Base-by-base conservation (phyloP, 75 land plant species). In the Cunninghamia lanceolata region DNA sequence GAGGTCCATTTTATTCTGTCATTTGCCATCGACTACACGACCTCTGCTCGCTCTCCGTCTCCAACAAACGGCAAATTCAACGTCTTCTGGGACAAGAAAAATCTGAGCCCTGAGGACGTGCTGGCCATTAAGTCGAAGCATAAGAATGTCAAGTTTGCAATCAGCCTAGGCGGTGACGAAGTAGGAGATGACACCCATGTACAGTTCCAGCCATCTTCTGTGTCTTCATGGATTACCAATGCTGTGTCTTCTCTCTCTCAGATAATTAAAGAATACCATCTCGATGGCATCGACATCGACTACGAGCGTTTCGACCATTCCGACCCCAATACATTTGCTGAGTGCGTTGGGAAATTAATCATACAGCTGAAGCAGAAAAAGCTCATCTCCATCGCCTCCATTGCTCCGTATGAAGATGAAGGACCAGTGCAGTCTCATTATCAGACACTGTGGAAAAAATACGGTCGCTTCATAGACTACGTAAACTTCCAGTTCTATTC, bases 1-100 rank as follows among this genome's bases (percentile, higher is more conserved):
- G 85, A 90, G 19, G 46, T 86, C 87, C 87, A 88, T 35, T 88
- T 86, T 85, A 85, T 88, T 46, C 85, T 90, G 39, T 30, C 90
- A 46, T 90, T 90, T 50, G 91, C 89, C 75, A 88, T 88, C 70
- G 89, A 88, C 56, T 87, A 87, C 83, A 56, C 52, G 3, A 17
- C 39, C 14, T 11, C 52, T 2, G 36, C 63, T 28, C 25, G 9
- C 5, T 82, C 43, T 50, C 77, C 30, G 68, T 84, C 42, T 30
- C 86, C 53, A n/a, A 87, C 74, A 35, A 39, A 59, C 77, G 85
- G 86, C 46, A 45, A 46, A 85, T 78, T 94, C 91, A 88, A 85
- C 43, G 71, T 87, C 32, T 94, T 87, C 88, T 95, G 96, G 96
- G 90, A 90, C 86, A 36, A 85, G 4, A 75, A 84, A 17, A 91